Evolutionary conservation across 495 filamentous ascomycete genomes (phyloP), one percentile per base, ranked within the genome.

Genomic region (Letharia columbiana): DNA sequence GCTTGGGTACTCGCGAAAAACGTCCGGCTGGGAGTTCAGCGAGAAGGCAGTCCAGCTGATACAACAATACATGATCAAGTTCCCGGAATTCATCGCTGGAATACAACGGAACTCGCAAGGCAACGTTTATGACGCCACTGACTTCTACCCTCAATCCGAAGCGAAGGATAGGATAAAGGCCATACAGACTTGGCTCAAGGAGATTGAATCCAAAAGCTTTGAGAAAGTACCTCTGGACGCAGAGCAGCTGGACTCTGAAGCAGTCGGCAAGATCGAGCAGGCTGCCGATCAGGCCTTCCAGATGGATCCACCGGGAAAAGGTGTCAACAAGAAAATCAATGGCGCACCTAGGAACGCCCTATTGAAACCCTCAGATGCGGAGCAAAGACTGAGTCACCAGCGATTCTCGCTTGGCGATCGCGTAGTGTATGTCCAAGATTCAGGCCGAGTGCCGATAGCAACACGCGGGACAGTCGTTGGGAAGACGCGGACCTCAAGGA

Each of bases 21-120:
- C 85, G 17, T 87, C 82, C 18, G 95, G 95, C 12, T 99, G 95
- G 95, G 95, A 98, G 75, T 98, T 94, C 72, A 96, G 91, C 71
- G 81, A 84, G 63, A 91, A 92, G 70, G 91, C 95, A 12, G 80
- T 96, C 57, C 80, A 85, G 8, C 77, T 99, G 65, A 81, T 99
- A 10, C 79, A 82, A 58, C 83, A 92, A 62, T 99, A 98, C 76
- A 97, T 97, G 89, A 86, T 86, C 61, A 88, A 82, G 40, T 99
- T 99, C 76, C 95, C 95, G 0, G 90, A 96, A 49, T 97, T 99
- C 76, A 91, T 98, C 71, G 89, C 89, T 15, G 89, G 86, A 3
- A 89, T 99, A 66, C 86, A 90, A 71, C 80, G 81, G 60, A 90
- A 91, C 60, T 87, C 90, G 50, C 84, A 88, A 66, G 83, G 83